These are phyloP conservation scores for Patellifolia procumbens DNA, from an alignment of 179 eudicot species.

Conservation along the genomic window DNA sequence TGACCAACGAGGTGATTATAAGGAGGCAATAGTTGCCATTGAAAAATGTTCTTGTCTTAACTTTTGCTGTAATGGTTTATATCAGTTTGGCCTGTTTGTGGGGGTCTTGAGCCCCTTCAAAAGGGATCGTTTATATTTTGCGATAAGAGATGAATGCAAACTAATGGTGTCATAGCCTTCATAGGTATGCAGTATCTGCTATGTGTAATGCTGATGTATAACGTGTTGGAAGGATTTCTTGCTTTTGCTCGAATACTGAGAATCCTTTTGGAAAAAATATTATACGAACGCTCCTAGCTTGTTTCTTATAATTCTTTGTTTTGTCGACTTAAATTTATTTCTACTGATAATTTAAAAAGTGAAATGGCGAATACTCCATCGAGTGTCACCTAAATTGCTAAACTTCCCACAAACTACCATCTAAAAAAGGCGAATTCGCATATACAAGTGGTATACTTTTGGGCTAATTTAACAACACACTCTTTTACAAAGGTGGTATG, in stretches of 20 bases:
- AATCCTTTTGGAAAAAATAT: no score
- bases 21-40: slow-evolving; percentile 12
- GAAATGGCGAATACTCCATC: neutral
- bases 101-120: neutral
- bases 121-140: neutral
- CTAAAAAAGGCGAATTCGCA: no score
- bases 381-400: no score
- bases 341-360: neutral
- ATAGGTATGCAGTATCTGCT: neutral
- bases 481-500: no score
- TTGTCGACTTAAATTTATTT: neutral
- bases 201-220: slow-evolving; percentile 8
- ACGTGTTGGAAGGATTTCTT: neutral
- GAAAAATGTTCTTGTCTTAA: neutral
- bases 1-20: no score
- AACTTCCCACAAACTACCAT: no score
- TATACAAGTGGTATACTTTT: no score
- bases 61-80: neutral
- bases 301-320: no score
- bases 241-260: neutral
- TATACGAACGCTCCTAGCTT: no score
- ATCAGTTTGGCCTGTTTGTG: no score
- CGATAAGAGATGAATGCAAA: slow-evolving; percentile 1
- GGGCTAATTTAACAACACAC: no score
- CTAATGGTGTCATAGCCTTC: neutral